Base-by-base conservation (phyloP, 352 stramenopile species). In the Aphanomyces euteiches region DNA sequence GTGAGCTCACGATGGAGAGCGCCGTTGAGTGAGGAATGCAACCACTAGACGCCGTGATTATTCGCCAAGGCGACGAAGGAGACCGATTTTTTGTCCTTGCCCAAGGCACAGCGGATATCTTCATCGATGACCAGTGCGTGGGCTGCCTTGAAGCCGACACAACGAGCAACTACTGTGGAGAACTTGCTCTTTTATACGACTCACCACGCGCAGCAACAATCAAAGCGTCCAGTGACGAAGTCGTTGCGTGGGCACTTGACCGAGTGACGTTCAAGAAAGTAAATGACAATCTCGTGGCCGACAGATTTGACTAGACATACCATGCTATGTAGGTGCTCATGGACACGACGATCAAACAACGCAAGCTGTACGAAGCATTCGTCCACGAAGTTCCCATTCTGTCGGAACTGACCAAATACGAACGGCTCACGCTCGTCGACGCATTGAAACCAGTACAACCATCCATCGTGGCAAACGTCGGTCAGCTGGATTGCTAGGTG, bases 171-270 rank as follows among this genome's bases (percentile, higher is more conserved):
- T 89, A 82, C 67, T 98, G 98, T 70, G 95, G 95, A 28, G 95
- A 98, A 79, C 77, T 98, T 38, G 95, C 95, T 7, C 78, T 98
- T 53, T 82, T 98, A 41, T 98, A 98, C 75, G 88, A 97, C 69
- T 83, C 87, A 38, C 90, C 96, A 13, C 72, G 95, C 48, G 86
- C 88, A 5, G 93, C 93, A 1, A 98, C 93, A 3, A 85, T 97
- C 59, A 74, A 76, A 12, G 82, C 85, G 0, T 73, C 76, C 45
- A 87, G 79, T 21, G 69, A 77, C 57, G 50, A 58, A 12, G 91
- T 87, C 48, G 86, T 92, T 64, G 82, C 93, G 60, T 98, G 93
- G 93, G 85, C 79, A 36, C 79, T 98, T 56, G 88, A 95, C 74
- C 85, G 83, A 50, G 69, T 82, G 38, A 90, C 83, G 3, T 90